phyloP scores from a whole-genome alignment of 1,139 yeast genomes.

The Lodderomyces jiufengensis region DNA sequence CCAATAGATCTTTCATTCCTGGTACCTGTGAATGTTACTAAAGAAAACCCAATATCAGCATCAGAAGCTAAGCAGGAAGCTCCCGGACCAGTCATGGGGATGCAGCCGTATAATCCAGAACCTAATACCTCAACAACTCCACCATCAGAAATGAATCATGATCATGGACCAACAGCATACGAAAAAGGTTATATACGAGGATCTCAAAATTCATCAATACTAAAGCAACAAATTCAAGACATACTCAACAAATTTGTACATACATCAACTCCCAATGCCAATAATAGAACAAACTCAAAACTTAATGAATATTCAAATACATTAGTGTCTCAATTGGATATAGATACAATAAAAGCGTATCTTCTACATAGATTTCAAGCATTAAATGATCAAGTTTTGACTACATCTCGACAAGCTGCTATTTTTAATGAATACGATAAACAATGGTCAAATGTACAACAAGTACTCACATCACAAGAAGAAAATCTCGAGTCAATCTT shows the following conservation, averaged over 20 bases:
- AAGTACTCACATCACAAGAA: constrained; percentile 28
- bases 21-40: not conserved
- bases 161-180: constrained; percentile 30
- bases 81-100: constrained; percentile 17
- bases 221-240: constrained; percentile 20
- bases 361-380: constrained; percentile 30
- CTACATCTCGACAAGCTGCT: constrained; percentile 27
- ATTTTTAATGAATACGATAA: constrained; percentile 27
- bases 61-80: not conserved
- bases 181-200: constrained; percentile 38
- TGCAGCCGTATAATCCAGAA: constrained; percentile 25
- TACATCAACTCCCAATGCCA: not conserved
- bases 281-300: not conserved
- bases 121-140: constrained; percentile 7
- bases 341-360: constrained; percentile 31
- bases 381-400: constrained; percentile 22
- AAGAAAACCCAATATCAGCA: not conserved
- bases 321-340: constrained; percentile 29
- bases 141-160: constrained; percentile 18
- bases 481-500: constrained; percentile 19
- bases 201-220: constrained; percentile 23
- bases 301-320: constrained; percentile 38
- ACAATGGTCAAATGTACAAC: constrained; percentile 39
- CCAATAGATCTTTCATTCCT: constrained; percentile 33
- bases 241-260: constrained; percentile 4